Evolutionary conservation across 257 asterid genomes (phyloP).

Genomic region (Salvia rosmarinus): DNA sequence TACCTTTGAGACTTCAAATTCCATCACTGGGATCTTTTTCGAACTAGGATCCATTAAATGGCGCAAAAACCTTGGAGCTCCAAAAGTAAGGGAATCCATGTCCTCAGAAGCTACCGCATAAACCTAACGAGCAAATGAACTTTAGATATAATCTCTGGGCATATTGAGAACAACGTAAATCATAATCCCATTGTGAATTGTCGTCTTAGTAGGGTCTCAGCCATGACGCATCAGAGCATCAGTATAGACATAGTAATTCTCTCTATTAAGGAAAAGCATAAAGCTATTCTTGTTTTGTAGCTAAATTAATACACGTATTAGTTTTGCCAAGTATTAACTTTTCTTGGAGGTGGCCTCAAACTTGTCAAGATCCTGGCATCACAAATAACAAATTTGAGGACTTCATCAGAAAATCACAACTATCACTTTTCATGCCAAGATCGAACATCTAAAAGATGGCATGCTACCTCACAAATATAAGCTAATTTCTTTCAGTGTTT

Average conservation of each 20-base stretch:
- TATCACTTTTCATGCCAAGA: not conserved
- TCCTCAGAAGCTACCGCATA: constrained; percentile 99
- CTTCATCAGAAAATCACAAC: constrained; percentile 15
- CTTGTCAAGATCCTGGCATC: constrained; percentile 37
- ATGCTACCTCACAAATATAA: not conserved
- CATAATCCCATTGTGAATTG: constrained; percentile 18
- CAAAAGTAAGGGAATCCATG: constrained; percentile 98
- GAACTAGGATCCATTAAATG: constrained; percentile 99
- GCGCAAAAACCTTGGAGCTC: constrained; percentile 92
- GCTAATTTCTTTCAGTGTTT: not conserved
- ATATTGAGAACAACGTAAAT: not conserved
- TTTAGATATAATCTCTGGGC: constrained; percentile 3
- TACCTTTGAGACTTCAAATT: constrained; percentile 93
- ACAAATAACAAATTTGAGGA: constrained; percentile 17
- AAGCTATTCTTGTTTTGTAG: not conserved
- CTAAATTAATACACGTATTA: not conserved
- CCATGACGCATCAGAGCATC: constrained; percentile 16
- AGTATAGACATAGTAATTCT: not conserved
- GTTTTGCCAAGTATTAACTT: not conserved
- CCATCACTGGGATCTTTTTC: constrained; percentile 98
- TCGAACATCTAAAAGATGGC: not conserved
- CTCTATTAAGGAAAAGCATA: constrained; percentile 8
- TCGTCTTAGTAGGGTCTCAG: constrained; percentile 16
- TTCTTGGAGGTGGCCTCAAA: constrained; percentile 34
- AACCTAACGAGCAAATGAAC: constrained; percentile 55